Base-by-base conservation (phyloP, 2,329 filamentous ascomycete species). In the Talaromyces albobiverticillius region DNA sequence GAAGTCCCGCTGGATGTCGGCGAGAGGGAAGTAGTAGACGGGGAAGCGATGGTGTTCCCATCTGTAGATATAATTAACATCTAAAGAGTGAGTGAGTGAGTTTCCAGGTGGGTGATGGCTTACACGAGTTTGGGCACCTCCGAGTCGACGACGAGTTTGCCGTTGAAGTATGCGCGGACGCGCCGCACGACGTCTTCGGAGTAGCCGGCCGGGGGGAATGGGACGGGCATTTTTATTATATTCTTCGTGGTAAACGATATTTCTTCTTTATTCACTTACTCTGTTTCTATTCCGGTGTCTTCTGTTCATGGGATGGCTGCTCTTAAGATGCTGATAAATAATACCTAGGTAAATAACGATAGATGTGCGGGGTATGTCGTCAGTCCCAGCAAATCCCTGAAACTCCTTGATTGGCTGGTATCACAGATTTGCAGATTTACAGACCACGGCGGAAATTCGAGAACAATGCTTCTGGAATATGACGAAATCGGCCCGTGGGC, bases 101-200 rank as follows among this genome's bases (percentile, higher is more conserved):
- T n/a, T n/a, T n/a, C n/a, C n/a, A n/a, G n/a, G n/a, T n/a, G n/a
- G n/a, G n/a, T n/a, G n/a, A n/a, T n/a, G 7, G 13, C 49, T 40
- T 38, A 56, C 54, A 56, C 54, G 9, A 56, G 49, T n/a, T 56
- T 56, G 6, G 54, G 46, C 8, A 38, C 32, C 3, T 55, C 41
- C 11, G 31, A 46, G n/a, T 57, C 55, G 26, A 55, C 47, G 9
- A 57, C 42, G 34, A 55, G 43, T 36, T 57, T 32, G 13, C 55
- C 46, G 13, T 55, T 55, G 32, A 55, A 57, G 22, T 55, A 16
- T 25, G 41, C 47, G 8, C 55, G 55, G n/a, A 57, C 55, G 47
- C 55, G 40, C 22, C 52, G 51, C 41, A 42, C 36, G 11, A 57
- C 51, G 14, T 57, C 55, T 51, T 57, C 55, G 20, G 55, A 57